Evolutionary conservation across 805 yeast genomes (phyloP), one percentile per base, ranked within the genome.

Genomic region (Ogataea chonburiensis): DNA sequence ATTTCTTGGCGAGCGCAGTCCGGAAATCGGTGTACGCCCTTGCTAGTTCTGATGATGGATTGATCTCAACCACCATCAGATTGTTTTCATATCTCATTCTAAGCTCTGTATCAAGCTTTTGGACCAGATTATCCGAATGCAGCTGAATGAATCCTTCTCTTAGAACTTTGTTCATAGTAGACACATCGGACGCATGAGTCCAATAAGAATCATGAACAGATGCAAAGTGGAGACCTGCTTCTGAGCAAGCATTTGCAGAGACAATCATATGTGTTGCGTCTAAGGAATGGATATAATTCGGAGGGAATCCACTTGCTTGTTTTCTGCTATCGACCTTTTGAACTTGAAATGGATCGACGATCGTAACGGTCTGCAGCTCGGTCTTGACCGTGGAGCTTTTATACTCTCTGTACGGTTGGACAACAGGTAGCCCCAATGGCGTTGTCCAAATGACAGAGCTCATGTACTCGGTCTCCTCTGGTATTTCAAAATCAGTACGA

Each of bases 141-240:
- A 91, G 67, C 34, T 72, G 65, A 43, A 93, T 81, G 58, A 91
- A 91, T 40, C 85, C 80, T 23, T 83, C 80, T 55, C 98, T 74
- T 46, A 93, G 66, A 28, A 74, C 65, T 10, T 50, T 53, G 60
- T 80, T 86, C 93, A 91, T 81, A 3, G 54, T 56, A 42, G 79
- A 81, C 26, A 91, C 79, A 57, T 86, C 91, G 32, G 77, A 66
- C 1, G 98, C 97, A 58, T 93, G 98, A 0, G 98, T 88, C 98
- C 98, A 91, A 60, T 86, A 91, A 0, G 98, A 91, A 59, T 91
- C 98, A 61, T 91, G 98, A 16, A 91, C 98, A 0, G 98, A 79
- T 0, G 98, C 96, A 70, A 93, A 91, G 9, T 78, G 68, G 32
- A 93, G 61, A 0, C 75, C 77, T 2, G 57, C 56, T 26, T 79